Evolutionary conservation across 176 grass and related monocot species (phyloP).

Genomic region (Oryza brachyantha): DNA sequence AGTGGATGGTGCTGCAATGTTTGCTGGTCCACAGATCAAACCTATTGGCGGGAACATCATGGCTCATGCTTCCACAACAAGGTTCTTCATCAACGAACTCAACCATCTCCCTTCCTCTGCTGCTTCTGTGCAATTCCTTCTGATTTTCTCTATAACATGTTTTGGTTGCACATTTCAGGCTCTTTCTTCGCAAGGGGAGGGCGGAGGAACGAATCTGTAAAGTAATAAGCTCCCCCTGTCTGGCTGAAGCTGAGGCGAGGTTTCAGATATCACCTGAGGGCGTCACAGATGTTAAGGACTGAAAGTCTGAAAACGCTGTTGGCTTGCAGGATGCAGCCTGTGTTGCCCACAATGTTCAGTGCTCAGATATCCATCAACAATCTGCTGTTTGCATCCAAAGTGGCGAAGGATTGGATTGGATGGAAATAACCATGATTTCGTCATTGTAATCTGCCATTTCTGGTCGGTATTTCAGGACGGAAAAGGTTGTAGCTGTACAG

Average conservation of each 20-base stretch:
- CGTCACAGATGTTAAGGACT: slow-evolving; percentile 69
- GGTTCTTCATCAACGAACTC: slow-evolving; percentile 34
- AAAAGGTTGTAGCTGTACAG: slow-evolving; percentile 19
- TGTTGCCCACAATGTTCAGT: not conserved
- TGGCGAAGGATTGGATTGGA: not conserved
- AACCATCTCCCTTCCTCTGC: not conserved
- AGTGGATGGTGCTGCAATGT: slow-evolving; percentile 71
- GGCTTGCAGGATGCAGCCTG: not conserved
- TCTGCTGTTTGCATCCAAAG: slow-evolving; percentile 6
- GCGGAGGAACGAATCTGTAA: slow-evolving; percentile 70
- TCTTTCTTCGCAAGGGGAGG: slow-evolving; percentile 72
- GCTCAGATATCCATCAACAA: not conserved
- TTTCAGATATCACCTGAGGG: slow-evolving; percentile 72
- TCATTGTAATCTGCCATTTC: not conserved
- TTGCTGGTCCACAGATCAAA: slow-evolving; percentile 71
- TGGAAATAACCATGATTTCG: not conserved
- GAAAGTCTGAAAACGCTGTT: not conserved
- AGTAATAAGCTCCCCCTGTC: slow-evolving; percentile 67
- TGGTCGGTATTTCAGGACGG: not conserved
- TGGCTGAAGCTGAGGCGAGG: slow-evolving; percentile 64
- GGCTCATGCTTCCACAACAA: slow-evolving; percentile 67
- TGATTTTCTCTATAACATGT: not conserved
- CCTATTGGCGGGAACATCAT: slow-evolving; percentile 84
- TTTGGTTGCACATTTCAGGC: slow-evolving; percentile 36
- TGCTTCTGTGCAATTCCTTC: not conserved